Conservation (phyloP, 2,329 filamentous ascomycete species). For the Cercospora janseana region DNA sequence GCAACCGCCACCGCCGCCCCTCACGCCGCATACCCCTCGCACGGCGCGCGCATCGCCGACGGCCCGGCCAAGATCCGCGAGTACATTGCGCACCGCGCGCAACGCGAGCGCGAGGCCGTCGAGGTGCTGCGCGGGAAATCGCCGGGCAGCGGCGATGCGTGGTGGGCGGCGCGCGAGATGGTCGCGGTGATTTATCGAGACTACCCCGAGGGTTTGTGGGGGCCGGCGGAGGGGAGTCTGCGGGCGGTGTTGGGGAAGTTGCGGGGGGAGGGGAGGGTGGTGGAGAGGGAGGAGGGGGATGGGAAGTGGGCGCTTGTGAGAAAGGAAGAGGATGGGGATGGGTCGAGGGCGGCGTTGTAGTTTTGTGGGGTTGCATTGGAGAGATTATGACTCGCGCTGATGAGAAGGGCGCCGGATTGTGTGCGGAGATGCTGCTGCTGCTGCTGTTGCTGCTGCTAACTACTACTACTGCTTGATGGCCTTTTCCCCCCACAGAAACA, state of each 20-base stretch:
- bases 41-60: constrained; percentile 75
- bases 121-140: constrained; percentile 53
- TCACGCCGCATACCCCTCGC: constrained; percentile 69
- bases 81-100: constrained; percentile 77
- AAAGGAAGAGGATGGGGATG: too few species aligned
- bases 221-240: constrained; percentile 73
- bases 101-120: constrained; percentile 76
- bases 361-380: too few species aligned
- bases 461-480: too few species aligned
- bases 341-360: constrained; percentile 27
- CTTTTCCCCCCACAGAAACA: too few species aligned
- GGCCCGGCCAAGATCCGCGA: constrained; percentile 70
- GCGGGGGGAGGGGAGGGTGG: constrained; percentile 67
- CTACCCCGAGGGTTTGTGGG: constrained; percentile 71
- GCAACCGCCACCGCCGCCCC: too few species aligned
- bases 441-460: too few species aligned
- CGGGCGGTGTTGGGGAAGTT: constrained; percentile 79
- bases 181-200: constrained; percentile 85
- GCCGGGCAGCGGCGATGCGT: constrained; percentile 23
- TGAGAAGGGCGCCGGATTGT: background rate
- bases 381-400: background rate
- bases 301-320: constrained; percentile 37
- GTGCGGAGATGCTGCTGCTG: background rate
- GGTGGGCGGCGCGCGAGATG: constrained; percentile 73
- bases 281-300: constrained; percentile 36